Evolutionary conservation across 345 rosid genomes (phyloP), one percentile per base, ranked within the genome.

Genomic region (Brassica juncea): DNA sequence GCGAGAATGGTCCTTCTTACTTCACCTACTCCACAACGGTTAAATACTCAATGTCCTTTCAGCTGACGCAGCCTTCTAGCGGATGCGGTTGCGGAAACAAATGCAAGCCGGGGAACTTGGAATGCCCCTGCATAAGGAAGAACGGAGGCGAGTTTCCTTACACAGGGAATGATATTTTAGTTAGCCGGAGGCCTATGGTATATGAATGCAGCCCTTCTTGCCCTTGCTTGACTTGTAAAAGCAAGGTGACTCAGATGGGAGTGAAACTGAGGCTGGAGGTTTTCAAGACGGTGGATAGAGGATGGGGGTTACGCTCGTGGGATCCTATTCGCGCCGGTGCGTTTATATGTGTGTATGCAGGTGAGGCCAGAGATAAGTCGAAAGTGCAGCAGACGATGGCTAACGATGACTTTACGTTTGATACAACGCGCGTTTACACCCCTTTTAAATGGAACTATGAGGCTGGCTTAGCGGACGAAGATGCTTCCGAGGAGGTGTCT

Each of bases 281-380:
- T 81, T 93, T 95, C 71, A 95, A 83, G 85, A 93, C 99, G 5
- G 86, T 73, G 52, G 83, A 89, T 74, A 89, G 84, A 80, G 99
- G 98, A 78, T 95, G 98, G 99, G 97, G 91, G 3, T 86, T 92
- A 62, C 85, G 92, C 44, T 88, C 97, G 47, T 89, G 93, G 94
- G 98, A 94, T 85, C 90, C 93, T 62, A 87, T 94, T 74, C 94
- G 94, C 55, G 88, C 92, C 14, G 98, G 96, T 62, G 75, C 92
- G 66, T 95, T 93, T 84, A 88, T 91, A 32, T 91, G 97, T 85
- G 86, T 88, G 76, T 93, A 88, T 81, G 96, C 90, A 16, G 96
- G 99, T 68, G 97, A 93, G 81, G 95, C 87, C n/a, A 80, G 84
- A 61, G 92, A 91, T 34, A 82, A 82, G 52, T 66, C 66, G 0